Base-by-base conservation (phyloP, 768 basidiomycete species). In the Agaricus bisporus region DNA sequence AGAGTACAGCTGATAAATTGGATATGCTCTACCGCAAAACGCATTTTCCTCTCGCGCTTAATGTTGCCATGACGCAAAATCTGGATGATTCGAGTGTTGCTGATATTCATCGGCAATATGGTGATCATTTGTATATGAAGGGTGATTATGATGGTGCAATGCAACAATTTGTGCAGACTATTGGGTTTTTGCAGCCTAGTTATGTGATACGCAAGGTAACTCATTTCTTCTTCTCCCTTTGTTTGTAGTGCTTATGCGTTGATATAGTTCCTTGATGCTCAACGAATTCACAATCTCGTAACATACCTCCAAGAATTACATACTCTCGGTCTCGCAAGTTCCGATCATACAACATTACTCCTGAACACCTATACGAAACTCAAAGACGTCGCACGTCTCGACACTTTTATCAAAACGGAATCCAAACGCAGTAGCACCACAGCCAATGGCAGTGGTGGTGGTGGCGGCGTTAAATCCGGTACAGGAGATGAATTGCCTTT, bases 281-380 rank as follows among this genome's bases (percentile, higher is more conserved):
- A 98, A 64, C 78, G 95, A 2, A 97, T 98, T 51, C 88, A 94
- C 58, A 93, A 95, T 64, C 86, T 99, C 49, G 94, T 91, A 28
- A 90, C 90, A 1, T 99, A 98, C 67, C 79, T 99, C 0, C 95
- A 98, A 78, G 95, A 95, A 66, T 75, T 99, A 0, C 97, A 99
- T 64, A 78, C 89, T 1, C 76, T 86, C 0, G 88, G 90, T 0
- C 82, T 95, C 5, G 95, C 97, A 26, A 98, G 95, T 62, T 83
- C 92, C 0, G 95, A 98, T 61, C 95, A 98, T 63, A 99, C 97
- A 0, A 98, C 97, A 0, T 83, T 99, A 7, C 79, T 99, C 3
- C 81, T 99, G 22, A 98, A 98, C 65, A 94, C 95, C 5, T 98
- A 97, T 69, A 97, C 97, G 48, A 98, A 98, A 65, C 85, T 97